phyloP scores from a whole-genome alignment of 2,329 filamentous ascomycete genomes.

The Cercospora zeina region DNA sequence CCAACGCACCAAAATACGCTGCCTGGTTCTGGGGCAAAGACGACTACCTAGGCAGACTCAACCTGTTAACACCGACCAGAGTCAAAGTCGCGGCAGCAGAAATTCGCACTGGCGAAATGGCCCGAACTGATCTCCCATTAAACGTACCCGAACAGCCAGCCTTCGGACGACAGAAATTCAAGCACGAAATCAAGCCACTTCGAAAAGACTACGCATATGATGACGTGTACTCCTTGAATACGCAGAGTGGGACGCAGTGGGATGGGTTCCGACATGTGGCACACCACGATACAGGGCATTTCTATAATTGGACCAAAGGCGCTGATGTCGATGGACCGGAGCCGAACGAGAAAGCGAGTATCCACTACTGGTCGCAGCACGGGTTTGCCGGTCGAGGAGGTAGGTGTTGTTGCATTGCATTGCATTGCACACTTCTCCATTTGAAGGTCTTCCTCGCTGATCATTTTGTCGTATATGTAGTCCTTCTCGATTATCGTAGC shows the following conservation, averaged over 20 bases:
- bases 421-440: neutral
- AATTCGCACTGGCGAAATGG: constrained; percentile 58
- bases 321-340: constrained; percentile 45
- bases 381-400: constrained; percentile 48
- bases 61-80: constrained; percentile 57
- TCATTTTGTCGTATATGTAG: neutral
- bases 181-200: constrained; percentile 55
- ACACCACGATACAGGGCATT: constrained; percentile 42
- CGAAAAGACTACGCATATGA: constrained; percentile 44
- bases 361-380: constrained; percentile 51
- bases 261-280: constrained; percentile 51
- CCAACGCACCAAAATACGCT: constrained; percentile 56
- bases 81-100: constrained; percentile 57
- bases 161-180: constrained; percentile 55
- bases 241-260: constrained; percentile 50
- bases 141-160: constrained; percentile 55
- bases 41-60: constrained; percentile 56
- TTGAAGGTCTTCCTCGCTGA: neutral
- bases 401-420: too few relatives aligned
- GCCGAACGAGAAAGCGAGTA: constrained; percentile 48
- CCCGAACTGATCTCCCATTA: constrained; percentile 57
- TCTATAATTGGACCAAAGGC: constrained; percentile 48
- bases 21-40: constrained; percentile 63
- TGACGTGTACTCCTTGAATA: constrained; percentile 48
- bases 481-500: constrained; percentile 48